Conservation (phyloP, 2,329 filamentous ascomycete species). For the Pseudocercospora fuligena region DNA sequence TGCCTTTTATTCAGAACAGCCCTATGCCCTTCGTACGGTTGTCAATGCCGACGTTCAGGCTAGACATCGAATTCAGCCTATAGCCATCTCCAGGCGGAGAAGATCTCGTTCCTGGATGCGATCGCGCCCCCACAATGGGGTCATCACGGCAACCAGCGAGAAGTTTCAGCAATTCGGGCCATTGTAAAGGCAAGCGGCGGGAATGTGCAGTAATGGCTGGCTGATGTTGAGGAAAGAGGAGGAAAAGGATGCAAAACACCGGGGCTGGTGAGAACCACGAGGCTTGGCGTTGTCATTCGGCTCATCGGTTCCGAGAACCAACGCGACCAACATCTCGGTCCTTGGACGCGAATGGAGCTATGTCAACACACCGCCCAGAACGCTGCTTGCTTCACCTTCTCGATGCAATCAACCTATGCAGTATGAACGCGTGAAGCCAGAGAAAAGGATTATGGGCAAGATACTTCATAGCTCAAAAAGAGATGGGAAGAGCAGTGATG, state of each 20-base stretch:
- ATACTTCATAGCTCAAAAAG: background rate
- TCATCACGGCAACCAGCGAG: conserved; percentile 1
- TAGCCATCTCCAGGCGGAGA: background rate
- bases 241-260: too few relatives aligned
- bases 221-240: background rate
- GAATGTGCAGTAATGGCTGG: background rate
- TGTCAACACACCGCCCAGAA: background rate
- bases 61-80: conserved; percentile 6
- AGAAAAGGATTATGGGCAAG: background rate
- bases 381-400: too few relatives aligned
- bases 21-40: background rate
- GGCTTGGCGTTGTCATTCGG: too few relatives aligned
- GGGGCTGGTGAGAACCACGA: too few relatives aligned
- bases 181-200: background rate
- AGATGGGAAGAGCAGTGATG: background rate
- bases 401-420: too few relatives aligned
- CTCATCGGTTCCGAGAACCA: too few relatives aligned
- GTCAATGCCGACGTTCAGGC: conserved; percentile 1
- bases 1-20: background rate
- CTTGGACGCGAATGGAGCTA: background rate
- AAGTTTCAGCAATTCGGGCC: background rate
- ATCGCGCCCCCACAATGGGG: too few relatives aligned
- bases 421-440: too few relatives aligned
- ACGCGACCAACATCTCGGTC: too few relatives aligned
- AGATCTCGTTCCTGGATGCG: conserved; percentile 4